Base-by-base conservation (phyloP, 768 basidiomycete species). In the Boletales sp. region DNA sequence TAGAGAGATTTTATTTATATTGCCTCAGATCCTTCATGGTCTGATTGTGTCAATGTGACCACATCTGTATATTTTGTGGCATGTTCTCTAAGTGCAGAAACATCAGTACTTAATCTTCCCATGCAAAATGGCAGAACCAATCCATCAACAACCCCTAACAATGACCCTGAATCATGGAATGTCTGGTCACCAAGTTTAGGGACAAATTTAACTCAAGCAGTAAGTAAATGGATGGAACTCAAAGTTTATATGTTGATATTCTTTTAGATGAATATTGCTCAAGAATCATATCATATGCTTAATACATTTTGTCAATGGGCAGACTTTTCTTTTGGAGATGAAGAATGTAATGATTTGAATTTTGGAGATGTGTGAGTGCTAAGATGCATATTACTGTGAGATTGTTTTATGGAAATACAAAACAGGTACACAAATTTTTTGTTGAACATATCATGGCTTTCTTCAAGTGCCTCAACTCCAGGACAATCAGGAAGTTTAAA, bases 111-210 rank as follows among this genome's bases (percentile, higher is more conserved):
- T 2, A n/a, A 36, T 7, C 39, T 55, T 8, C 31, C 46, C 2
- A 45, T 55, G 46, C 11, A 41, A 15, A 17, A 41, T 51, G 54
- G 54, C 2, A 46, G 28, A 38, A 18, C 28, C 14, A 28, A 4
- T 12, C 3, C 21, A 6, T 2, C 28, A 21, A 2, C 18, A 8
- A 7, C 30, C 15, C 0, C 14, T 2, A 8, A n/a, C 21, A 17
- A 14, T 14, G 4, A 31, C 5, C n/a, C 15, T 17, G n/a, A 33
- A 31, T 1, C 46, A 8, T 55, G 53, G 53, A 18, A 34, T 13
- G 32, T 51, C 17, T 57, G 53, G 53, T 46, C 44, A 41, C 42
- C 49, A 37, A 39, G 38, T 30, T 10, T n/a, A 17, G 47, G 10
- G 2, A 46, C 49, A 39, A 35, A 51, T 15, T 15, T 49, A 11